phyloP scores from a whole-genome alignment of 2,329 filamentous ascomycete species.

The Ilyonectria destructans region DNA sequence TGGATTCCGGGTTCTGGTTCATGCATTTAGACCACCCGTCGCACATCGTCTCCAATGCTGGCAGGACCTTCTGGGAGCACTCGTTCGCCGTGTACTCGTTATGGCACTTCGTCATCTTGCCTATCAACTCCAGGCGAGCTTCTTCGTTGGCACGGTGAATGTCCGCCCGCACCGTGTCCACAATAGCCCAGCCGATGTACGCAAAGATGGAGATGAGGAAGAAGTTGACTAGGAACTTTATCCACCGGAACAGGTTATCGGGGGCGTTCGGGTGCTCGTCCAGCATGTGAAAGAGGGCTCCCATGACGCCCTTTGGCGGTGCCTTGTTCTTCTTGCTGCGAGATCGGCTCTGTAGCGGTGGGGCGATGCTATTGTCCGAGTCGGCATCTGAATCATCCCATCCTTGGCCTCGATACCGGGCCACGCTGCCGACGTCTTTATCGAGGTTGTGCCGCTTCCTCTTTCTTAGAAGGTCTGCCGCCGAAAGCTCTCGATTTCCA shows the following conservation, averaged over 20 bases:
- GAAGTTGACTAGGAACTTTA: conserved; percentile 76
- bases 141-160: conserved; percentile 81
- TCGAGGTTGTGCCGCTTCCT: conserved; percentile 68
- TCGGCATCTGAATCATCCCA: conserved; percentile 66
- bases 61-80: conserved; percentile 78
- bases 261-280: conserved; percentile 73
- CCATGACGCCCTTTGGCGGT: conserved; percentile 52
- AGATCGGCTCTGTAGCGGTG: conserved; percentile 42
- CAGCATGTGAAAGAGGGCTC: conserved; percentile 66
- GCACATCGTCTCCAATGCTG: conserved; percentile 82
- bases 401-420: conserved; percentile 60
- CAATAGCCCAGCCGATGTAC: conserved; percentile 80
- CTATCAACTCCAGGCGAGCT: conserved; percentile 78
- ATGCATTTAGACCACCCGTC: conserved; percentile 90
- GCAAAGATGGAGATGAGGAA: conserved; percentile 70
- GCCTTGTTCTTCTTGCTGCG: conserved; percentile 46
- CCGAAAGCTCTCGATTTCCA: conserved; percentile 58
- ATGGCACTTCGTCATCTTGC: conserved; percentile 82
- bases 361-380: conserved; percentile 59
- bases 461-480: conserved; percentile 67
- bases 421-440: conserved; percentile 67
- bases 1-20: conserved; percentile 83
- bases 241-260: conserved; percentile 72
- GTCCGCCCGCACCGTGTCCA: conserved; percentile 81
- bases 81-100: conserved; percentile 83